Evolutionary conservation across 2,329 filamentous ascomycete genomes (phyloP).

Genomic region (Aspergillus carbonarius): DNA sequence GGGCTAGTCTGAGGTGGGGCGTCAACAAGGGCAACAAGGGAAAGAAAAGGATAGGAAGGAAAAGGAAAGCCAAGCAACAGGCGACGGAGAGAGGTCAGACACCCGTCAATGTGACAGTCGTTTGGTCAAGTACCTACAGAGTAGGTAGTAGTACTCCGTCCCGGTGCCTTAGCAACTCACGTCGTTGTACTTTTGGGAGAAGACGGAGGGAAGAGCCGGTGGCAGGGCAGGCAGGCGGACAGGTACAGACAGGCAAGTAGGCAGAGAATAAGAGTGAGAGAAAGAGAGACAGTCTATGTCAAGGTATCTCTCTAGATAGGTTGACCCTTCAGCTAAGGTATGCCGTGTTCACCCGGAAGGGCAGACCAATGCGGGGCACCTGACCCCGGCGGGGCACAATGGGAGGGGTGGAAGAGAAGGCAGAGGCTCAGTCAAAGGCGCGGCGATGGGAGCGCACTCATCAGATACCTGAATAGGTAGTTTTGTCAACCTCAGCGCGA

Average conservation of each 20-base stretch:
- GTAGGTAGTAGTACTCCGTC: background rate
- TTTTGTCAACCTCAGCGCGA: background rate
- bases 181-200: background rate
- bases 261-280: background rate
- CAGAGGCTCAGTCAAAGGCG: background rate
- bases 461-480: background rate
- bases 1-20: background rate
- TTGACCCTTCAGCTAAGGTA: background rate
- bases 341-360: slow-evolving; percentile 3
- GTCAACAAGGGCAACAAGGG: background rate
- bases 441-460: background rate
- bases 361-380: slow-evolving; percentile 10
- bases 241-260: background rate
- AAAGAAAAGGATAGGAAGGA: background rate
- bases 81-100: background rate
- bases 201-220: background rate
- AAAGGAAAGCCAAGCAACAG: background rate
- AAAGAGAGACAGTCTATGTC: no score
- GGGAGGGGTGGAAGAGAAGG: background rate
- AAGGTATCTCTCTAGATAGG: background rate
- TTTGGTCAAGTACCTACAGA: background rate
- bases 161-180: background rate
- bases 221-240: background rate
- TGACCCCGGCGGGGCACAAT: slow-evolving; percentile 1
- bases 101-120: background rate